Percentiles rank a stretch among this genome's conserved stretches.
Evolutionary conservation across 1,139 yeast species (phyloP).

Genomic region (Yamadazyma taylorii): DNA sequence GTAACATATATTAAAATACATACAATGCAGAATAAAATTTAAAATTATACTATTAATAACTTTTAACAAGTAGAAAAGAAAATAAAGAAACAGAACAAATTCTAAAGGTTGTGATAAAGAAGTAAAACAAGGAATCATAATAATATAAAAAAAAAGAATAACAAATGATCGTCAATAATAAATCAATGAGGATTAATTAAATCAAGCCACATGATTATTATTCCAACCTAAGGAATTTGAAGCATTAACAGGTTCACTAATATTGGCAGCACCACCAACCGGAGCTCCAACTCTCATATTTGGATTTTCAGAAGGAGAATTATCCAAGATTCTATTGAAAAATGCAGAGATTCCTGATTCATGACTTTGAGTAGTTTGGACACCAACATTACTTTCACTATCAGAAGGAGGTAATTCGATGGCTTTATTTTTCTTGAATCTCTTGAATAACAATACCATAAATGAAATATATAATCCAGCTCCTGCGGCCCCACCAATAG

Average conservation of each 20-base stretch:
- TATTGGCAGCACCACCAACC: conserved; percentile 22
- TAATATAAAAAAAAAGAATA: too few species aligned
- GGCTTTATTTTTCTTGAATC: conserved; percentile 35
- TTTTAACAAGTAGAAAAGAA: conserved; percentile 2
- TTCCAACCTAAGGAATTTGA: conserved; percentile 51
- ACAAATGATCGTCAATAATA: conserved; percentile 4
- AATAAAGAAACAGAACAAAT: conserved; percentile 1
- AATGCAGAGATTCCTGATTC: conserved; percentile 32
- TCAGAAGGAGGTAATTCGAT: conserved; percentile 46
- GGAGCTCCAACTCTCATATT: too few species aligned
- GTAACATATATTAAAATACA: conserved; percentile 4
- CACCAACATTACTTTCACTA: conserved; percentile 39
- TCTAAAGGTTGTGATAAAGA: conserved; percentile 2
- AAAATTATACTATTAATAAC: conserved; percentile 3
- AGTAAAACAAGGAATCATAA: too few species aligned
- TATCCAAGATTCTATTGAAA: conserved; percentile 30
- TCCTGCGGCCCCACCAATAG: conserved; percentile 71
- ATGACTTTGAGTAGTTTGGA: conserved; percentile 15
- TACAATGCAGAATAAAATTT: conserved; percentile 3
- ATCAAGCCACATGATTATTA: conserved; percentile 11
- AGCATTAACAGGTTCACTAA: conserved; percentile 47
- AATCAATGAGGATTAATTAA: too few species aligned
- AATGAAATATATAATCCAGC: conserved; percentile 56
- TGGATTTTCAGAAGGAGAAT: conserved; percentile 15
- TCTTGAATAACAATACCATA: conserved; percentile 45